Percentiles rank a stretch among this genome's conserved stretches.
Evolutionary conservation across 164 flowering plant species (phyloP).

Genomic region (Vitis labrusca): DNA sequence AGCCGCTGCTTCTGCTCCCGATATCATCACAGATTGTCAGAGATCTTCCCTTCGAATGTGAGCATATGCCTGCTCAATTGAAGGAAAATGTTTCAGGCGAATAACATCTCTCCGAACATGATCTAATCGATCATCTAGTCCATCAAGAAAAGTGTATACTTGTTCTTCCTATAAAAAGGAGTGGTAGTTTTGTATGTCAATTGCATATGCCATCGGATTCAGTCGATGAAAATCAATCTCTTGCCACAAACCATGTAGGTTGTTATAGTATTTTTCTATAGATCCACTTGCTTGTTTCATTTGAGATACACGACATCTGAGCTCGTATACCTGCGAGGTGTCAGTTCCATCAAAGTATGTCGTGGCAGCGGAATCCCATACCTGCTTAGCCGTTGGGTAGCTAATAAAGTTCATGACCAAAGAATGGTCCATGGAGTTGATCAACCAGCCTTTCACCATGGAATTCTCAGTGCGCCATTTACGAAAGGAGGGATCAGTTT

Average conservation of each 20-base stretch:
- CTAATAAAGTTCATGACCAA: too few relatives aligned
- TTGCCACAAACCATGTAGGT: background rate
- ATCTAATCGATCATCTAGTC: background rate
- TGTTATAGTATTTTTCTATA: conserved; percentile 4
- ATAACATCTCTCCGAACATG: background rate
- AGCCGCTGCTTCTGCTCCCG: background rate
- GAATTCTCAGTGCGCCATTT: conserved; percentile 8
- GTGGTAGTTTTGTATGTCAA: too few relatives aligned
- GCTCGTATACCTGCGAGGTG: background rate
- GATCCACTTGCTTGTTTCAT: background rate
- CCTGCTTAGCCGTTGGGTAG: too few relatives aligned
- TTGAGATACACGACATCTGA: background rate
- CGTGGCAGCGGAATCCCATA: too few relatives aligned
- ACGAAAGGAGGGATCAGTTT: background rate
- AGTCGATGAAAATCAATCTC: too few relatives aligned
- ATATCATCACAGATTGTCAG: conserved; percentile 2
- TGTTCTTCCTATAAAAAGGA: too few relatives aligned
- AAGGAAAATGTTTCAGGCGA: background rate
- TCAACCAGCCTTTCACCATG: background rate
- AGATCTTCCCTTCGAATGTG: background rate
- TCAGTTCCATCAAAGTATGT: conserved; percentile 6
- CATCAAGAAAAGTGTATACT: too few relatives aligned
- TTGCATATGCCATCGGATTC: too few relatives aligned
- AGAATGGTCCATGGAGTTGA: too few relatives aligned
- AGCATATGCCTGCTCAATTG: background rate